Base-by-base conservation (phyloP, 306 rosid genomes). In the Cicer cuneatum region DNA sequence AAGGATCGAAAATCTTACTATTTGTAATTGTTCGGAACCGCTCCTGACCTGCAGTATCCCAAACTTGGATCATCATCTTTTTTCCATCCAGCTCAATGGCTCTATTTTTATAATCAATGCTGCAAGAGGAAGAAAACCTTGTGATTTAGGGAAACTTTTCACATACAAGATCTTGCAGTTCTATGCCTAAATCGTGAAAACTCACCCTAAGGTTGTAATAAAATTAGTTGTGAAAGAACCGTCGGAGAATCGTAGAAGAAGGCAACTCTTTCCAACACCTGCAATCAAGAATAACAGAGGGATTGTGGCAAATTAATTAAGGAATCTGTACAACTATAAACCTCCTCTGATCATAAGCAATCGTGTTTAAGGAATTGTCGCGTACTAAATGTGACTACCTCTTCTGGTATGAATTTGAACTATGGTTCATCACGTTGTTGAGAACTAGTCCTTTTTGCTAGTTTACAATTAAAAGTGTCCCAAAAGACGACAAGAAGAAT, bases 11-110 rank as follows among this genome's bases (percentile, higher is more conserved):
- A 85, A 72, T 53, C 37, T 71, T 76, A 91, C 98, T 97, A 2
- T 96, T 91, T 35, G 98, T 94, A 77, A 94, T 94, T 57, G 98
- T 91, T 46, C 98, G 91, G 73, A 94, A 94, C 67, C 97, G 87
- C 86, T 94, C 98, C 66, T 94, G 98, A 39, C 98, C 98, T 66
- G 98, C 98, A 13, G 98, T 94, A 69, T 94, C 98, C 98, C 98
- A 94, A 63, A 94, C 90, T 87, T 94, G 98, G 62, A 94, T 93
- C 83, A 89, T 94, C 76, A 94, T 86, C 67, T 92, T 89, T 78
- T 94, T 94, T 49, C 91, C 96, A 89, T 94, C 97, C 78, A 90
- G 87, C 80, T 91, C 96, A 81, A 94, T 94, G 87, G 95, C 86
- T 76, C 97, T 91, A 62, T 90, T 91, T 82, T 92, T 94, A 78